Evolutionary conservation across 2,329 filamentous ascomycete species (phyloP), one percentile per base, ranked within the genome.

Genomic region (Trichoderma harzianum): DNA sequence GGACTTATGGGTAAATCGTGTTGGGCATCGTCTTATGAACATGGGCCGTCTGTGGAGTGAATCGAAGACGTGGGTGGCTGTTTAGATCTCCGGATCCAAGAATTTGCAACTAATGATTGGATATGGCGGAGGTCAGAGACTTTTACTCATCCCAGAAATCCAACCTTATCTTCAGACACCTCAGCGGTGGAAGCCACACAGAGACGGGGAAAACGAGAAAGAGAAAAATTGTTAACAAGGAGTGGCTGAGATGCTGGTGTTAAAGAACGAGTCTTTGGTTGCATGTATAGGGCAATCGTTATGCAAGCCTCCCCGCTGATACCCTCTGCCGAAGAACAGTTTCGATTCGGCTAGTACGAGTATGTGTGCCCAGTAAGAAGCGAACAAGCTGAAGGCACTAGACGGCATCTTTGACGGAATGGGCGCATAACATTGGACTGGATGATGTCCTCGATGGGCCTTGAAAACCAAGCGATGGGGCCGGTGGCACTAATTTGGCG

Each of bases 311-410:
- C 36, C 66, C 71, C 51, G 57, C 71, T 39, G 24, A 61, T 18
- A 39, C 11, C 24, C 36, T 70, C 60, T 53, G 24, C 36, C 28
- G 60, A 72, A 47, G 28, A 53, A 51, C 26, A 10, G 58, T 34
- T 60, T 70, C 66, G 36, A 69, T 60, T 21, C 14, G 66, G 57
- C 10, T 61, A 51, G 43, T 47, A 47, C 7, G 30, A 51, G 43
- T 47, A 47, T 26, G 30, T n/a, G 11, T 32, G 62, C 36, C 26
- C 34, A 68, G 30, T 58, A 63, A 47, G 18, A 47, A 7, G 43
- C 69, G 47, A 58, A 61, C 58, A 28, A 60, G 69, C 51, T 72
- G 64, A 57, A 61, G 57, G 30, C 64, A 58, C 64, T 69, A 68
- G 30, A 43, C 30, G n/a, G 18, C 34, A 72, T 55, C 10, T 26